Conservation (phyloP, 768 basidiomycete genomes). For the Rhizopogon vulgaris region DNA sequence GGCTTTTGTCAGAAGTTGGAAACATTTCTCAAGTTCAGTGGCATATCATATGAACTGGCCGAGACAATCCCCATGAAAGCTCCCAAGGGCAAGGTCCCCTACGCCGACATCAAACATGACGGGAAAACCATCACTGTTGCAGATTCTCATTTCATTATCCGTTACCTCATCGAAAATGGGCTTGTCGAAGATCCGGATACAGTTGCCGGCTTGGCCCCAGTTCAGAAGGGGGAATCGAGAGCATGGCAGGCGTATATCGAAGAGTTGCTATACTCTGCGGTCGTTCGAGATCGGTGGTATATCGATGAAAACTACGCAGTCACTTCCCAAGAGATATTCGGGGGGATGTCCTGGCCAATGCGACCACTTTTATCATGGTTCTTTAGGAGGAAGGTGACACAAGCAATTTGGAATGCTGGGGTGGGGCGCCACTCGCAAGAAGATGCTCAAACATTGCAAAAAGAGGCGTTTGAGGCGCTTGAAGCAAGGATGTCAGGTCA, state of each 20-base stretch:
- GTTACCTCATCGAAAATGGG: constrained; percentile 19
- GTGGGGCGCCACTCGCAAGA: constrained; percentile 27
- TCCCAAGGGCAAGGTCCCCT: constrained; percentile 30
- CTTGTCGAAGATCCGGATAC: constrained; percentile 24
- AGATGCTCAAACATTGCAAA: constrained; percentile 23
- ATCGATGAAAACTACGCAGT: constrained; percentile 20
- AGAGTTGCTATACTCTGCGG: constrained; percentile 22
- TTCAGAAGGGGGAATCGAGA: constrained; percentile 26
- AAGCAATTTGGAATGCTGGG: constrained; percentile 16
- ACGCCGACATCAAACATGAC: constrained; percentile 21
- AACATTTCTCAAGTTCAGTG: constrained; percentile 21
- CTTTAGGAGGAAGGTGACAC: constrained; percentile 13
- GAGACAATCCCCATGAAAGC: constrained; percentile 19
- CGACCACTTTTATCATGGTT: constrained; percentile 17
- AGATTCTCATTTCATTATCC: constrained; percentile 30
- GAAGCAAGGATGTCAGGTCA: constrained; percentile 19
- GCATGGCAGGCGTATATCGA: constrained; percentile 29
- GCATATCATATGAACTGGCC: constrained; percentile 21
- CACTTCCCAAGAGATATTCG: constrained; percentile 10
- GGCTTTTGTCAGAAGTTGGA: constrained; percentile 31
- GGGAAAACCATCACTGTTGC: constrained; percentile 14
- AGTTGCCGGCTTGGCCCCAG: constrained; percentile 17
- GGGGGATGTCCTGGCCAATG: constrained; percentile 12
- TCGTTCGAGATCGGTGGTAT: constrained; percentile 27
- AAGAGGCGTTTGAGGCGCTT: constrained; percentile 24